These are phyloP conservation scores for Raphanus hybrid DNA, from an alignment of 441 rosid species.

Conservation along the genomic window DNA sequence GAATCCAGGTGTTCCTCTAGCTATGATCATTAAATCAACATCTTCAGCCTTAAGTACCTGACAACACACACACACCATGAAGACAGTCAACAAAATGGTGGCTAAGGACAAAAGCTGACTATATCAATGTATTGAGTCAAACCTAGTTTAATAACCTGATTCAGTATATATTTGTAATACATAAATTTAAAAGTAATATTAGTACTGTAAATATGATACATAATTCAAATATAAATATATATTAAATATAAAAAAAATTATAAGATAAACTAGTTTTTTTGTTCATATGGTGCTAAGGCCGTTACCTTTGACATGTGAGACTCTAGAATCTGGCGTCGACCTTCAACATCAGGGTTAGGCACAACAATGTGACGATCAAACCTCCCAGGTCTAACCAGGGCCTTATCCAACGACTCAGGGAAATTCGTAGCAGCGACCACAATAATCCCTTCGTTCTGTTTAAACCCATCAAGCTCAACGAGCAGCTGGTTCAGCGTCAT, in stretches of 20 bases:
- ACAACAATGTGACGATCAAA: slow-evolving; percentile 96
- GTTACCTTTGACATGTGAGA: slow-evolving; percentile 94
- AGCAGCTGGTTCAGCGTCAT: slow-evolving; percentile 95
- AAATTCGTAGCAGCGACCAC: slow-evolving; percentile 95
- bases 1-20: slow-evolving; percentile 96
- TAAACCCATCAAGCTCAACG: slow-evolving; percentile 95
- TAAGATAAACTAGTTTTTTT: no score
- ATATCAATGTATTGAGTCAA: no score
- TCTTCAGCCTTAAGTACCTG: slow-evolving; percentile 87
- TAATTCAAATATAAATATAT: no score
- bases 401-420: slow-evolving; percentile 95
- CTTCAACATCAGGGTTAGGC: slow-evolving; percentile 95
- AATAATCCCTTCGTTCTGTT: slow-evolving; percentile 96
- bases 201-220: no score
- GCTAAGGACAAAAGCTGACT: not conserved
- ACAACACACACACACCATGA: not conserved
- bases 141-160: no score
- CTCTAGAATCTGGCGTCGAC: slow-evolving; percentile 91
- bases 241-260: no score
- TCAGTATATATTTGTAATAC: no score
- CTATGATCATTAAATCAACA: slow-evolving; percentile 92
- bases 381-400: slow-evolving; percentile 94
- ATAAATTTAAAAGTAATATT: no score
- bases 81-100: not conserved
- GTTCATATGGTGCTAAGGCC: not conserved